Evolutionary conservation across 352 stramenopile species (phyloP).

Genomic region (Pythium graminicola): DNA sequence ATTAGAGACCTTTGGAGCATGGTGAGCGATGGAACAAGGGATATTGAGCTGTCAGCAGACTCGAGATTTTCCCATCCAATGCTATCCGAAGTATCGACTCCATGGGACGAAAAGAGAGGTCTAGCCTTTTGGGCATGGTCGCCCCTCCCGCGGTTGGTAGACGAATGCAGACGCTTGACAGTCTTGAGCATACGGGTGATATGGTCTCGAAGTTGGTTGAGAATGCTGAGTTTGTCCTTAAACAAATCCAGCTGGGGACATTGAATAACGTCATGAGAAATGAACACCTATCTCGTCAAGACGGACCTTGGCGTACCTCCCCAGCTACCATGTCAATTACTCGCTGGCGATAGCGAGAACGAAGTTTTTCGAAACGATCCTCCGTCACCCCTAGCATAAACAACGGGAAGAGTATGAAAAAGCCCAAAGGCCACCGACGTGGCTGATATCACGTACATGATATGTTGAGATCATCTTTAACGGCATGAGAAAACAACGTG

Average conservation of each 20-base stretch:
- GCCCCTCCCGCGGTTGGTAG: background rate
- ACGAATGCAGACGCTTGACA: slow-evolving; percentile 32
- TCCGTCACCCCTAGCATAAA: slow-evolving; percentile 44
- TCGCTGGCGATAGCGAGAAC: slow-evolving; percentile 39
- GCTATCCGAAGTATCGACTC: background rate
- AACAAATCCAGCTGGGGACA: slow-evolving; percentile 31
- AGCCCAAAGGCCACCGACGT: too few species aligned
- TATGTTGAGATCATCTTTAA: slow-evolving; percentile 78
- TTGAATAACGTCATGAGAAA: background rate
- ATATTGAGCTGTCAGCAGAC: slow-evolving; percentile 21
- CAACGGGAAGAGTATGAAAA: too few species aligned
- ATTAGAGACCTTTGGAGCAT: slow-evolving; percentile 22
- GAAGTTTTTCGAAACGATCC: slow-evolving; percentile 58
- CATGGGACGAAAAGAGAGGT: too few species aligned
- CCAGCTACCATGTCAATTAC: slow-evolving; percentile 47
- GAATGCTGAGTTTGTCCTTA: slow-evolving; percentile 51
- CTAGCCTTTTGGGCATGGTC: too few species aligned
- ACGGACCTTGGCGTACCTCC: slow-evolving; percentile 27
- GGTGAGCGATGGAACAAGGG: slow-evolving; percentile 9
- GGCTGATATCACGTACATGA: slow-evolving; percentile 41
- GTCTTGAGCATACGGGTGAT: slow-evolving; percentile 29
- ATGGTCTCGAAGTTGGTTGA: slow-evolving; percentile 49
- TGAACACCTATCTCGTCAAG: background rate
- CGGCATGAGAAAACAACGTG: slow-evolving; percentile 58
- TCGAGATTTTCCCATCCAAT: slow-evolving; percentile 11